Conservation (phyloP, 176 grass and related monocot genomes). For the Saccharum officinarum region DNA sequence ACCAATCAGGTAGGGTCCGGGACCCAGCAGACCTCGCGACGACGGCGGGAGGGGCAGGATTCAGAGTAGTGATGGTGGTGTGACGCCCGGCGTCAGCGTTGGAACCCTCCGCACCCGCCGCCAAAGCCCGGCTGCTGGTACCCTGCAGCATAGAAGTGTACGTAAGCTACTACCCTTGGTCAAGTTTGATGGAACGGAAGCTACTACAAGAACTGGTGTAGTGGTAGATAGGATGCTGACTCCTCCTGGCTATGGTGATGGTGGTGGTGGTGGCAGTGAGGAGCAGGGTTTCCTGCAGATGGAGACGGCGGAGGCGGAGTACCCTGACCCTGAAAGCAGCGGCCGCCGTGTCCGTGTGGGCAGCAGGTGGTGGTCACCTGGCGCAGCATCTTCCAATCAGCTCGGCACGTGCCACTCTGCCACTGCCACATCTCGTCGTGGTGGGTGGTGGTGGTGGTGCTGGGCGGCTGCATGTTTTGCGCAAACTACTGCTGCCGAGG, state of each 20-base stretch:
- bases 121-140: neutral
- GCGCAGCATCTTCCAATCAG: constrained; percentile 14
- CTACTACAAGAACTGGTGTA: neutral
- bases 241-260: neutral
- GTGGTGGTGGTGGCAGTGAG: neutral
- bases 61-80: neutral
- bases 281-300: neutral
- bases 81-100: neutral
- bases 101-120: neutral
- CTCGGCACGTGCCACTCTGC: neutral
- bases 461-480: neutral
- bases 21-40: constrained; percentile 3
- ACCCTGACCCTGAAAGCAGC: neutral
- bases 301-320: neutral
- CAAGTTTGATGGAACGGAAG: no score
- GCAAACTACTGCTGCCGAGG: neutral
- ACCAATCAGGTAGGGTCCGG: constrained; percentile 16
- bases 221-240: neutral
- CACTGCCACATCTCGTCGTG: constrained; percentile 25
- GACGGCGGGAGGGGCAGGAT: neutral
- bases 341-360: constrained; percentile 9
- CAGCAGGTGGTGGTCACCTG: constrained; percentile 13
- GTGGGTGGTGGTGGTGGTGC: neutral
- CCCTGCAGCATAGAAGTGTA: neutral
- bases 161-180: no score